phyloP scores from a whole-genome alignment of 805 yeast genomes.

The Candida coleopterorum region DNA sequence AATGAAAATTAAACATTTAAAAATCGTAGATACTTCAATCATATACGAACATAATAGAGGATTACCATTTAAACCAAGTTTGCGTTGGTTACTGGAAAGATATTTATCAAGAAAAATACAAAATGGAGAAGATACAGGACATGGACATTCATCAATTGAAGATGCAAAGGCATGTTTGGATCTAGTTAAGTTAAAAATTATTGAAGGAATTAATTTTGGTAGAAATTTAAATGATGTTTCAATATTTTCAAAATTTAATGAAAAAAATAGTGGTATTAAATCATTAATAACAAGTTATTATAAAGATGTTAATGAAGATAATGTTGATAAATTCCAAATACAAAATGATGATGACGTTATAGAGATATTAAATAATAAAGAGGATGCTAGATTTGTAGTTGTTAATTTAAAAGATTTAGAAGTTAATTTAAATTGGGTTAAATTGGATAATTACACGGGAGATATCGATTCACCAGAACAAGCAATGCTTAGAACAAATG shows the following conservation, averaged over 20 bases:
- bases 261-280: constrained; percentile 4
- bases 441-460: constrained; percentile 20
- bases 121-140: constrained; percentile 50
- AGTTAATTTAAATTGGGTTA: constrained; percentile 25
- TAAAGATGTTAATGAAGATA: constrained; percentile 14
- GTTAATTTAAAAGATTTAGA: constrained; percentile 59
- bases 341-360: constrained; percentile 58
- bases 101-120: constrained; percentile 62
- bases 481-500: constrained; percentile 33
- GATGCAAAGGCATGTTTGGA: constrained; percentile 81
- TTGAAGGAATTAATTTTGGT: constrained; percentile 67
- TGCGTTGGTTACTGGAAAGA: constrained; percentile 61
- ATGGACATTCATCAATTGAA: constrained; percentile 75
- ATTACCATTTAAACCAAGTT: constrained; percentile 72
- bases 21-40: constrained; percentile 75
- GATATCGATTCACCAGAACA: constrained; percentile 8
- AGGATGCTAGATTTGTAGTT: constrained; percentile 45
- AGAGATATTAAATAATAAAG: constrained; percentile 35
- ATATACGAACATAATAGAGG: constrained; percentile 80
- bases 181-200: constrained; percentile 62
- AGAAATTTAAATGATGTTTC: constrained; percentile 21
- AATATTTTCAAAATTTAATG: constrained; percentile 16
- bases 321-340: constrained; percentile 35
- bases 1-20: constrained; percentile 65
- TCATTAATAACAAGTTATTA: constrained; percentile 23